phyloP scores from a whole-genome alignment of 495 filamentous ascomycete species.

The Penicillium crystallinum region DNA sequence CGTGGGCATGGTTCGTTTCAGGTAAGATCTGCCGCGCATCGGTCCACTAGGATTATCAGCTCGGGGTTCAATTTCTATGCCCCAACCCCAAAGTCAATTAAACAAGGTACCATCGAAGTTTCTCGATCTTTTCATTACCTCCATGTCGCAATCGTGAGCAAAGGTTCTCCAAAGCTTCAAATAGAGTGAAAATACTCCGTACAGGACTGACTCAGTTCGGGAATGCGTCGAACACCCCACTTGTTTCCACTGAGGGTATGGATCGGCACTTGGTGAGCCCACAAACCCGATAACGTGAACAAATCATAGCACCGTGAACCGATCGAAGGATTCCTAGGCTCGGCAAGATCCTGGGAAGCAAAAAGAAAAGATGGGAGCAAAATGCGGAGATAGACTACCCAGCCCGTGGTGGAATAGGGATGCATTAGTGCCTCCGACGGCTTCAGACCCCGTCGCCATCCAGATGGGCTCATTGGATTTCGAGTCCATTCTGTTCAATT shows the following conservation, averaged over 20 bases:
- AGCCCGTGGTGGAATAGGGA: background rate
- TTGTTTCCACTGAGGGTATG: background rate
- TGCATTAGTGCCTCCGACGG: background rate
- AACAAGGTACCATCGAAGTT: conserved; percentile 12
- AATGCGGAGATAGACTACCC: conserved; percentile 6
- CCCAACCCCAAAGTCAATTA: background rate
- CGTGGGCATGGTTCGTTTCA: conserved; percentile 8
- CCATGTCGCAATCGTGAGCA: conserved; percentile 5
- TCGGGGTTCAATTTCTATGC: background rate
- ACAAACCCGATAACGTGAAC: background rate
- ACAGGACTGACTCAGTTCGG: background rate
- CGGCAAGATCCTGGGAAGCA: background rate
- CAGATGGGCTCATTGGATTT: background rate
- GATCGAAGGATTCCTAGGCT: background rate
- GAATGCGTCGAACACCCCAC: conserved; percentile 1
- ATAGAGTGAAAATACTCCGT: background rate
- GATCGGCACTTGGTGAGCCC: background rate
- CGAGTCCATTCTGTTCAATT: background rate
- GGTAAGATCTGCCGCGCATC: conserved; percentile 22
- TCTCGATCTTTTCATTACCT: conserved; percentile 7
- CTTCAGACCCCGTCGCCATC: background rate
- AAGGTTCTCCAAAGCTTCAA: background rate
- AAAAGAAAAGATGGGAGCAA: background rate
- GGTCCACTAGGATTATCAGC: background rate
- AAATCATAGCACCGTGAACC: background rate